Base-by-base conservation (phyloP, 495 filamentous ascomycete species). In the Talaromyces trachyspermus region DNA sequence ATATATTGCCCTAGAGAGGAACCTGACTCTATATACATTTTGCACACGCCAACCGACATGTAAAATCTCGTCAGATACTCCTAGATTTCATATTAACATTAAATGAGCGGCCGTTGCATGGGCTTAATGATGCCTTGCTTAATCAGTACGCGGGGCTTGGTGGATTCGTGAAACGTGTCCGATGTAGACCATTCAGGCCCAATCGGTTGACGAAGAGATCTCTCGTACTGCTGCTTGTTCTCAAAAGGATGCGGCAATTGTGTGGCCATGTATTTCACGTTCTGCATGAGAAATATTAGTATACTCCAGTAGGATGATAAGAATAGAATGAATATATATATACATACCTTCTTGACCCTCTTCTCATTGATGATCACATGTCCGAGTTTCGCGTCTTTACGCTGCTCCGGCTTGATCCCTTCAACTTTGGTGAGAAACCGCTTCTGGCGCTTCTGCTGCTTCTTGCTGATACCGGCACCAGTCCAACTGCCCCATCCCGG, bases 111-210 rank as follows among this genome's bases (percentile, higher is more conserved):
- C 68, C 85, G 91, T 46, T 79, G 74, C 78, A 98, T 88, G 26
- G 92, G 85, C 63, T 79, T 78, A 65, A 96, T 90, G 52, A 97
- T 75, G 23, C 92, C 92, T 68, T 88, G 86, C 73, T 95, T 96
- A 66, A 97, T 65, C 65, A 96, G 76, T 43, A 98, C 76, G 57
- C 89, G 80, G 32, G 92, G 94, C 78, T 91, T 95, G 54, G 90
- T 96, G 29, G 78, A 71, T 46, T 81, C 76, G 68, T 96, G 90
- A 72, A 94, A 91, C 12, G 85, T 89, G 63, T 87, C 79, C 75
- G 96, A 97, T 11, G 92, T 95, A 53, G 78, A 77, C 89, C 89
- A 96, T 66, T 98, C 94, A 1, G 87, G 89, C 6, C 94, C 94
- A 23, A 95, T 78, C 10, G 94, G 92, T 46, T 95, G 57, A 23